phyloP scores from a whole-genome alignment of 2,329 filamentous ascomycete species.

The Alternaria infectoria region DNA sequence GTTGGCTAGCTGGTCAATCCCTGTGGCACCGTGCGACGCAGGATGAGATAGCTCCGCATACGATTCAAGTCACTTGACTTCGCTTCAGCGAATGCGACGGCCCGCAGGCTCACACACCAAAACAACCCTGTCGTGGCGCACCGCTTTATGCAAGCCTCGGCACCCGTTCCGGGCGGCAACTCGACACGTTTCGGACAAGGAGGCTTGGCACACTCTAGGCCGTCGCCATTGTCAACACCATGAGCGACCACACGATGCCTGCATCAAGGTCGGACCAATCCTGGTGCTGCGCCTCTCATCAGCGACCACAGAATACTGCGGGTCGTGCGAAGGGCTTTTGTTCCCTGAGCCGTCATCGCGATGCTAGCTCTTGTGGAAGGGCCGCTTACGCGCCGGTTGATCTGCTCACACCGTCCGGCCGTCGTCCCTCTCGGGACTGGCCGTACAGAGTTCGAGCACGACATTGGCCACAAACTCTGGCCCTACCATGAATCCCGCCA shows the following conservation, averaged over 20 bases:
- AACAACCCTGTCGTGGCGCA: slow-evolving; percentile 43
- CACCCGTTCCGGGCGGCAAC: slow-evolving; percentile 47
- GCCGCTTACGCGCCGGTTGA: slow-evolving; percentile 48
- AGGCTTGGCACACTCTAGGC: slow-evolving; percentile 32
- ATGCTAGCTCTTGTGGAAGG: slow-evolving; percentile 29
- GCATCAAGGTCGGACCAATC: slow-evolving; percentile 18
- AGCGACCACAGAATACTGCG: neutral
- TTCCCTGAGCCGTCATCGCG: slow-evolving; percentile 29
- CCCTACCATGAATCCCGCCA: slow-evolving; percentile 22
- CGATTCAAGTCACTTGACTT: slow-evolving; percentile 67
- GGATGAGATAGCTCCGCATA: slow-evolving; percentile 58
- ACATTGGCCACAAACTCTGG: slow-evolving; percentile 31
- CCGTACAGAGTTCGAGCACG: slow-evolving; percentile 35
- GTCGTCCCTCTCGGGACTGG: slow-evolving; percentile 43
- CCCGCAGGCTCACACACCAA: slow-evolving; percentile 43
- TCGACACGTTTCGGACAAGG: slow-evolving; percentile 41
- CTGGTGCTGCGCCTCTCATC: slow-evolving; percentile 3
- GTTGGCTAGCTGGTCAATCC: slow-evolving; percentile 37
- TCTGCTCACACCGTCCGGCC: slow-evolving; percentile 38
- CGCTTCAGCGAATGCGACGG: slow-evolving; percentile 51
- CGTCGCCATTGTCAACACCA: slow-evolving; percentile 21
- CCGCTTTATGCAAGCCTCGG: slow-evolving; percentile 40
- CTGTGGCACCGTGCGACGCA: slow-evolving; percentile 34
- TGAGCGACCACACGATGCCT: slow-evolving; percentile 17
- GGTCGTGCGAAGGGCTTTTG: slow-evolving; percentile 9